Conservation (phyloP, 176 grass and related monocot species). For the Melocanna baccifera region DNA sequence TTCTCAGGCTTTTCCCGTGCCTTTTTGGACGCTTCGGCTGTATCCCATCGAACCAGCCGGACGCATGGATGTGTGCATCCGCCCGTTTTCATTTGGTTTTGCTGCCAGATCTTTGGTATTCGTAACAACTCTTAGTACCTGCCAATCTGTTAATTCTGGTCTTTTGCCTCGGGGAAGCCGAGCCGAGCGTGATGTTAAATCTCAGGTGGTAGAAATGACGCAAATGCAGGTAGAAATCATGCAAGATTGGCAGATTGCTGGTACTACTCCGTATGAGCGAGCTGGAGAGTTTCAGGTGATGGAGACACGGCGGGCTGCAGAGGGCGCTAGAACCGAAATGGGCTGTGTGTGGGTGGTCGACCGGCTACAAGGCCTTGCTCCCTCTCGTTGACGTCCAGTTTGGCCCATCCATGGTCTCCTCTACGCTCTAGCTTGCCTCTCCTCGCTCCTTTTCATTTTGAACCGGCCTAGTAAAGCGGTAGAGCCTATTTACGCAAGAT, state of each 20-base stretch:
- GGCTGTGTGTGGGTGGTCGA: background rate
- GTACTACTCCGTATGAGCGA: background rate
- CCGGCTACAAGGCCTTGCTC: background rate
- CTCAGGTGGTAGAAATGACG: slow-evolving; percentile 9
- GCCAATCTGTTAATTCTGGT: background rate
- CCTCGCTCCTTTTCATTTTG: background rate
- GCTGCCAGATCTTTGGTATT: slow-evolving; percentile 2
- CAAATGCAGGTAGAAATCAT: background rate
- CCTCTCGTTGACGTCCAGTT: background rate
- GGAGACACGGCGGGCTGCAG: background rate
- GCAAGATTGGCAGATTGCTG: background rate
- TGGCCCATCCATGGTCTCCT: background rate
- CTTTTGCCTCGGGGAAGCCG: slow-evolving; percentile 1
- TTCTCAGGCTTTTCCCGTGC: background rate
- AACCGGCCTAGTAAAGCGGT: background rate
- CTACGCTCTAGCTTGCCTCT: background rate
- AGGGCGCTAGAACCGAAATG: background rate
- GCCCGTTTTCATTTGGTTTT: background rate
- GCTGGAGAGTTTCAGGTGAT: slow-evolving; percentile 4
- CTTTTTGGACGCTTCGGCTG: slow-evolving; percentile 5
- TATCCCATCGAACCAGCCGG: background rate
- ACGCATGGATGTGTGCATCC: background rate
- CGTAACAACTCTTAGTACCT: background rate
- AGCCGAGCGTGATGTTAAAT: background rate
- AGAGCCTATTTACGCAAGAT: background rate